A percentile compares a stretch with the other conserved stretches of the same genome.
These are phyloP conservation scores for Talaromyces marneffei DNA, from an alignment of 2,329 filamentous ascomycete species.

Conservation along the genomic window DNA sequence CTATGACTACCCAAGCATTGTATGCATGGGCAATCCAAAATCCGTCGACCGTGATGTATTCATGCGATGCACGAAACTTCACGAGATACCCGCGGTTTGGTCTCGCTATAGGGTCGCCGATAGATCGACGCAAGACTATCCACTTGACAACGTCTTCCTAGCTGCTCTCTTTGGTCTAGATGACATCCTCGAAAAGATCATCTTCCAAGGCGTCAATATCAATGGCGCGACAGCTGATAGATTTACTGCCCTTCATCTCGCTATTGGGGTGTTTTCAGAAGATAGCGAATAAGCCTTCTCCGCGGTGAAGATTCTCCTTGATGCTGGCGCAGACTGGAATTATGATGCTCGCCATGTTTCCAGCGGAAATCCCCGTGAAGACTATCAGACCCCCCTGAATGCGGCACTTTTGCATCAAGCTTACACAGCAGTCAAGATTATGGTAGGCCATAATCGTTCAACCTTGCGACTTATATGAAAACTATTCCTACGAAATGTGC, in stretches of 20 bases:
- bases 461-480: constrained; percentile 8
- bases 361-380: neutral
- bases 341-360: neutral
- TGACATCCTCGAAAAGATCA: neutral
- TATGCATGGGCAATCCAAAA: constrained; percentile 7
- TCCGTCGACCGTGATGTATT: constrained; percentile 10
- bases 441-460: constrained; percentile 5
- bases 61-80: constrained; percentile 8
- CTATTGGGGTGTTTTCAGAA: neutral
- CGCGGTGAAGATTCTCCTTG: neutral
- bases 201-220: constrained; percentile 10
- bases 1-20: neutral
- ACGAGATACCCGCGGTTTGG: constrained; percentile 7
- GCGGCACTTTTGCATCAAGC: neutral
- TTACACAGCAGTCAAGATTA: neutral
- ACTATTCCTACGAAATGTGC: neutral
- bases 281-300: neutral
- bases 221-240: neutral
- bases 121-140: neutral
- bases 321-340: constrained; percentile 10
- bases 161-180: neutral
- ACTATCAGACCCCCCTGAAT: neutral
- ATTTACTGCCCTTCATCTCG: neutral
- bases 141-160: constrained; percentile 3
- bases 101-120: neutral